Percentiles rank a stretch among this genome's conserved stretches.
phyloP scores from a whole-genome alignment of 371 early-diverging fungal species.

The Homolaphlyctis polyrhiza region DNA sequence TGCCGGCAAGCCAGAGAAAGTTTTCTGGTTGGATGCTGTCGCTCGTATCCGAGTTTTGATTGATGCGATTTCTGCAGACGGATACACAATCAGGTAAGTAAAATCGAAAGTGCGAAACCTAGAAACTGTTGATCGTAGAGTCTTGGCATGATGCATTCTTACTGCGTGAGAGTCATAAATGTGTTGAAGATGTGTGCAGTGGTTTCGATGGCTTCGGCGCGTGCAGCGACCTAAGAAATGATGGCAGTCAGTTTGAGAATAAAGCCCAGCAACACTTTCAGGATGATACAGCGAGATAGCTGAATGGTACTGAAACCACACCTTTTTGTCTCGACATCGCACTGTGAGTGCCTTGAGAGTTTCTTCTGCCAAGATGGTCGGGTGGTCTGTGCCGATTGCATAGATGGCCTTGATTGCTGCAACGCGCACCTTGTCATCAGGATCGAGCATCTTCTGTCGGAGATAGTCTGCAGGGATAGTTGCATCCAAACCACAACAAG shows the following conservation, averaged over 20 bases:
- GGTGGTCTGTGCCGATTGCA: slow-evolving; percentile 51
- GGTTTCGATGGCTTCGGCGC: slow-evolving; percentile 68
- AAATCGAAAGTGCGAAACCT: too few species aligned
- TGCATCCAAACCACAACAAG: background rate
- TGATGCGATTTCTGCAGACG: too few species aligned
- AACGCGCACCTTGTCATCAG: slow-evolving; percentile 89
- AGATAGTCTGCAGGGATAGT: slow-evolving; percentile 44
- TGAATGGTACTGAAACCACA: background rate
- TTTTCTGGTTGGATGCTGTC: too few species aligned
- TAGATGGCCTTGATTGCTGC: slow-evolving; percentile 66
- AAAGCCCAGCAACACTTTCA: too few species aligned
- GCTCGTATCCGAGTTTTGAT: too few species aligned
- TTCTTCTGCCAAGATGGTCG: slow-evolving; percentile 49
- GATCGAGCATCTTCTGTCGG: slow-evolving; percentile 74
- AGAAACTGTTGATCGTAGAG: too few species aligned
- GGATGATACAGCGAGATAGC: too few species aligned
- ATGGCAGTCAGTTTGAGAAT: background rate
- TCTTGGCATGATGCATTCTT: background rate
- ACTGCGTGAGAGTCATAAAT: background rate
- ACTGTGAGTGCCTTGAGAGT: slow-evolving; percentile 62
- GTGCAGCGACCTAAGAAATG: slow-evolving; percentile 43
- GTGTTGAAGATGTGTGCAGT: slow-evolving; percentile 63
- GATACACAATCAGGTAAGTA: too few species aligned
- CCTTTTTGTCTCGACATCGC: slow-evolving; percentile 86
- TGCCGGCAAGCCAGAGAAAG: slow-evolving; percentile 33